These are phyloP conservation scores for Thamnidium elegans DNA, from an alignment of 192 early-diverging fungal genomes.

Conservation along the genomic window DNA sequence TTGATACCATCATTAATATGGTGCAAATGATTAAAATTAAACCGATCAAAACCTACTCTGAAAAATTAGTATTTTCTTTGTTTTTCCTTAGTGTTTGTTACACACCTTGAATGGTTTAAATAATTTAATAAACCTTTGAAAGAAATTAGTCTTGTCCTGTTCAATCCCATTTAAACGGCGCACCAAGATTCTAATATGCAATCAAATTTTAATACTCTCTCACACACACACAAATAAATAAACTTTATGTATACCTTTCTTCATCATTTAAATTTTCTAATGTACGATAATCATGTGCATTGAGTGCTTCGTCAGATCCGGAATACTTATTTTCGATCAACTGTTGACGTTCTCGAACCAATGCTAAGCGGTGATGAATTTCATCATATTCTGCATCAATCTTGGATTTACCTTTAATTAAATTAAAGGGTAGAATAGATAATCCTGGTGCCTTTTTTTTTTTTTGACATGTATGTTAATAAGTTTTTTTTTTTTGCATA, in stretches of 20 bases:
- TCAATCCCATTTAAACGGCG: constrained; percentile 24
- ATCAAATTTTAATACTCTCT: not conserved
- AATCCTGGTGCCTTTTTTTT: constrained; percentile 34
- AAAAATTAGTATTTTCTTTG: not conserved
- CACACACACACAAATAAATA: not conserved
- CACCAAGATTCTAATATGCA: constrained; percentile 24
- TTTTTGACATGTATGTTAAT: not conserved
- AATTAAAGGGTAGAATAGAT: constrained; percentile 30
- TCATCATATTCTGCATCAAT: constrained; percentile 30
- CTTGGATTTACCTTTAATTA: constrained; percentile 32
- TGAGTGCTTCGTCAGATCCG: not conserved
- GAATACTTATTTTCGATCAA: constrained; percentile 21
- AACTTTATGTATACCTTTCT: constrained; percentile 11
- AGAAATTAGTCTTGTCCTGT: constrained; percentile 20
- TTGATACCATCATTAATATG: constrained; percentile 27
- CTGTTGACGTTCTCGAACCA: constrained; percentile 27
- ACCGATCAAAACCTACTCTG: constrained; percentile 26
- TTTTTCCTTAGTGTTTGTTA: not conserved
- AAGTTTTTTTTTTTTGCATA: not conserved
- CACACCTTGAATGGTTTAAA: constrained; percentile 33
- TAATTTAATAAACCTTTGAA: constrained; percentile 9
- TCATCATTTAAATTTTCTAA: constrained; percentile 28
- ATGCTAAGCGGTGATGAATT: constrained; percentile 13
- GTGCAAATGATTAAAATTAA: constrained; percentile 19
- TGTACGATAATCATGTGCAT: constrained; percentile 12